A percentile compares a stretch with the other conserved stretches of the same genome.
These are phyloP conservation scores for Lanzia echinophila DNA, from an alignment of 2,329 filamentous ascomycete species.

Conservation along the genomic window DNA sequence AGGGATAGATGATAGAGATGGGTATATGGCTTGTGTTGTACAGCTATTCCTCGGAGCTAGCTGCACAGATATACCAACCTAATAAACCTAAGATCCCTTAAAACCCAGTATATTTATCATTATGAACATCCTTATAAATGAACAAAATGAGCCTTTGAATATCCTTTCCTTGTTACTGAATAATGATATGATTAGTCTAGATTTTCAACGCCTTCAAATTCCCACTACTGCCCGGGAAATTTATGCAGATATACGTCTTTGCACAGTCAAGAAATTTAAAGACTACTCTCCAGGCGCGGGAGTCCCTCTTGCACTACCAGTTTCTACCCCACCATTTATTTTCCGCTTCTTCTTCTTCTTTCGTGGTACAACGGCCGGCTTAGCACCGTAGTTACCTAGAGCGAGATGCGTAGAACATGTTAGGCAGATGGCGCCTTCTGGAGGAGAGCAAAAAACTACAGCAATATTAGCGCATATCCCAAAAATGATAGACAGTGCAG, in stretches of 20 bases:
- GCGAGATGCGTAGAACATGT: conserved; percentile 76
- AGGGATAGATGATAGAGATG: conserved; percentile 2
- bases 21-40: conserved; percentile 6
- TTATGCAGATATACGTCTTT: not conserved
- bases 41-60: conserved; percentile 3
- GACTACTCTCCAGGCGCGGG: conserved; percentile 39
- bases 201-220: too few relatives aligned
- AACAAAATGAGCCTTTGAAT: too few relatives aligned
- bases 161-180: too few relatives aligned
- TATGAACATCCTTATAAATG: not conserved
- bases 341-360: conserved; percentile 75
- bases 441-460: conserved; percentile 64
- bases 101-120: not conserved
- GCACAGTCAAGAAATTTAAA: not conserved
- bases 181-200: too few relatives aligned
- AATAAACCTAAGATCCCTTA: conserved; percentile 1
- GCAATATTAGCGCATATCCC: not conserved
- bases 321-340: conserved; percentile 47
- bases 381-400: conserved; percentile 69
- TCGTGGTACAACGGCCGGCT: conserved; percentile 66
- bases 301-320: conserved; percentile 53
- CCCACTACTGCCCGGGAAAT: too few relatives aligned
- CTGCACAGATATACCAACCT: conserved; percentile 1
- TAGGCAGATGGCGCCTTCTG: conserved; percentile 62
- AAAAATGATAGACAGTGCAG: not conserved